Percentiles rank a stretch among this genome's conserved stretches.
Conservation (phyloP, 2,329 filamentous ascomycete genomes). For the Camillea tinctor region DNA sequence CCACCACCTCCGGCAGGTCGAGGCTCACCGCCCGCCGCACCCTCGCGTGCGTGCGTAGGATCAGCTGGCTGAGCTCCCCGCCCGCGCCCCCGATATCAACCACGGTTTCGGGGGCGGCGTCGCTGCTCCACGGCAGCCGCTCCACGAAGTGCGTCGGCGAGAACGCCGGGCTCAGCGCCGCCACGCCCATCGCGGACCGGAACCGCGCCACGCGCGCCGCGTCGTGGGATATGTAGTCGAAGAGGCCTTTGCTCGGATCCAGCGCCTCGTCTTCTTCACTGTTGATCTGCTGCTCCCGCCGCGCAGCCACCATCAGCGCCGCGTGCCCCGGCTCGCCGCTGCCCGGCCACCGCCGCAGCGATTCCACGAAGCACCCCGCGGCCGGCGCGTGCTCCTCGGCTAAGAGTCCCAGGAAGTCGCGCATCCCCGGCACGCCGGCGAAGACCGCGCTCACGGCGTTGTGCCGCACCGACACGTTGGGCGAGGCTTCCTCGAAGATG, state of each 20-base stretch:
- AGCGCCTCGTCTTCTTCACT: constrained; percentile 6
- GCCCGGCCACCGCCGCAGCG: constrained; percentile 21
- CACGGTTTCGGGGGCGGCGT: constrained; percentile 16
- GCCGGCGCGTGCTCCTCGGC: constrained; percentile 20
- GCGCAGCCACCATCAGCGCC: constrained; percentile 19
- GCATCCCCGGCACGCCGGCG: constrained; percentile 10
- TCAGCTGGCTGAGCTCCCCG: constrained; percentile 22
- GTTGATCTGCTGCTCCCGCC: constrained; percentile 10
- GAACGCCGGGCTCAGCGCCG: constrained; percentile 19
- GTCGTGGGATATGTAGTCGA: constrained; percentile 26
- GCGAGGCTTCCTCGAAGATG: constrained; percentile 25
- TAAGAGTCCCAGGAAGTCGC: constrained; percentile 18
- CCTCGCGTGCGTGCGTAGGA: constrained; percentile 17
- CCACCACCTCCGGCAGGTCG: constrained; percentile 28
- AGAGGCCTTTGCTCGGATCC: constrained; percentile 23
- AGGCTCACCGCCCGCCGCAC: constrained; percentile 20
- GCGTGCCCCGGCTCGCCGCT: constrained; percentile 27
- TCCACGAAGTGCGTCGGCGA: constrained; percentile 23
- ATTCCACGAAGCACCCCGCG: constrained; percentile 18
- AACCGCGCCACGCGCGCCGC: constrained; percentile 22
- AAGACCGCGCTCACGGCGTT: constrained; percentile 23
- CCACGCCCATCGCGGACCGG: constrained; percentile 25
- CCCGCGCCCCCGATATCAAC: constrained; percentile 28
- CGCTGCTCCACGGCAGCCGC: constrained; percentile 24
- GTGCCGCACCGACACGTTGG: constrained; percentile 23